Base-by-base conservation (phyloP, 768 basidiomycete species). In the Termitomyces sp. region DNA sequence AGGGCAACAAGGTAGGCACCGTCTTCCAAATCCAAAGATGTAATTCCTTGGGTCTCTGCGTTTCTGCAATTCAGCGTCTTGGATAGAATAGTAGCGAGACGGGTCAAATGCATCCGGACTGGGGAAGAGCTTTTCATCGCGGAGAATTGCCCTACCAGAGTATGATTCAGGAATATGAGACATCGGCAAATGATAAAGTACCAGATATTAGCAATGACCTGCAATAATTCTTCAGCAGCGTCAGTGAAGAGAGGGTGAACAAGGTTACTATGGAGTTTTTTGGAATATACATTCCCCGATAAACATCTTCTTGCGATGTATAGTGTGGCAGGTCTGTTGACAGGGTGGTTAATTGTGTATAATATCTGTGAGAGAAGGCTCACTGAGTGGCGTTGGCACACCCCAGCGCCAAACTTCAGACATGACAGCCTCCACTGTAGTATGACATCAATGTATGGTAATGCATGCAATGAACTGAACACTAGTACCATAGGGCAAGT, bases 211-310 rank as follows among this genome's bases (percentile, higher is more conserved):
- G 71, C 61, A 55, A 76, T 64, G 28, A 58, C 57, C 57, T 58
- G 22, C 9, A 28, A 4, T 24, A 50, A 6, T 18, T 39, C 39
- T 49, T n/a, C 3, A 39, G 20, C 13, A 0, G 12, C 38, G 4
- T 18, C 20, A 50, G 38, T 5, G 20, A 38, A 49, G 20, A 40
- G 28, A 20, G 40, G 18, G 32, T 9, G 40, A 12, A 24, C n/a
- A 1, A 39, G 40, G 24, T 11, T 53, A 78, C 62, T 40, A 75
- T 67, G 0, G 76, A 71, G 8, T 72, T 73, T 53, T 74, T 73
- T 4, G 76, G 74, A 48, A 79, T 75, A 59, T 67, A 66, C 64
- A 70, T 72, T 3, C 73, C 76, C 5, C 70, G 60, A 63, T 77
- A 75, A 1, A 68, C 60, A 62, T 77, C 74, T 46, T 77, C 76